Evolutionary conservation across 306 rosid species (phyloP).

Genomic region (Abrus pulchellus): DNA sequence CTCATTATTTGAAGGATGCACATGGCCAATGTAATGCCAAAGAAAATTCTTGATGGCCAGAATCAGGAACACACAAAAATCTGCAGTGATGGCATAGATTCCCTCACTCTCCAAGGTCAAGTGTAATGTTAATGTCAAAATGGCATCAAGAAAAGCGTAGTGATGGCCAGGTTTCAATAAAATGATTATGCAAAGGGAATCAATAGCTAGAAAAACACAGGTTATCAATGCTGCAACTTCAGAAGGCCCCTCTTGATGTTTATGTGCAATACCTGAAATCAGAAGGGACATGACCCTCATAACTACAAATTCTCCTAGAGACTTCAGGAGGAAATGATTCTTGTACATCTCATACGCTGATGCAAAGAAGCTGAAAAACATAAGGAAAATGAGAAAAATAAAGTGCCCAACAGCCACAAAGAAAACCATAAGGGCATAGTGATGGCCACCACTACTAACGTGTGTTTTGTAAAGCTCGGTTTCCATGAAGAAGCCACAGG

Average conservation of each 20-base stretch:
- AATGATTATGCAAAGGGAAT: constrained; percentile 32
- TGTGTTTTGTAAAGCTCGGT: constrained; percentile 36
- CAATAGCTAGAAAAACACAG: constrained; percentile 27
- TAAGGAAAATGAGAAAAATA: background rate
- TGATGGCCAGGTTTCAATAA: constrained; percentile 47
- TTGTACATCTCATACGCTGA: constrained; percentile 33
- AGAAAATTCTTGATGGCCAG: constrained; percentile 43
- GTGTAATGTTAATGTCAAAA: constrained; percentile 38
- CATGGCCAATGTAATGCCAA: constrained; percentile 36
- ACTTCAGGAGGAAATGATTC: constrained; percentile 27
- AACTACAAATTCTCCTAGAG: constrained; percentile 36
- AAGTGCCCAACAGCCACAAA: background rate
- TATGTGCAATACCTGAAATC: constrained; percentile 39
- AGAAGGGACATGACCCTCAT: constrained; percentile 30
- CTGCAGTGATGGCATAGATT: constrained; percentile 7
- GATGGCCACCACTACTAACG: background rate
- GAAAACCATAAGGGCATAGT: background rate
- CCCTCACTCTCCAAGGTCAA: constrained; percentile 31
- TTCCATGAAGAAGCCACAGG: constrained; percentile 21
- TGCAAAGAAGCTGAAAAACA: constrained; percentile 41
- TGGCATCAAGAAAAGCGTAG: constrained; percentile 46
- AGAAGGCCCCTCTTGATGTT: background rate
- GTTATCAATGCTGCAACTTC: background rate
- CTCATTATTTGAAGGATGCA: background rate
- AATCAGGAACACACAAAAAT: constrained; percentile 11